Base-by-base conservation (phyloP, 306 rosid genomes). In the Comarum palustre region DNA sequence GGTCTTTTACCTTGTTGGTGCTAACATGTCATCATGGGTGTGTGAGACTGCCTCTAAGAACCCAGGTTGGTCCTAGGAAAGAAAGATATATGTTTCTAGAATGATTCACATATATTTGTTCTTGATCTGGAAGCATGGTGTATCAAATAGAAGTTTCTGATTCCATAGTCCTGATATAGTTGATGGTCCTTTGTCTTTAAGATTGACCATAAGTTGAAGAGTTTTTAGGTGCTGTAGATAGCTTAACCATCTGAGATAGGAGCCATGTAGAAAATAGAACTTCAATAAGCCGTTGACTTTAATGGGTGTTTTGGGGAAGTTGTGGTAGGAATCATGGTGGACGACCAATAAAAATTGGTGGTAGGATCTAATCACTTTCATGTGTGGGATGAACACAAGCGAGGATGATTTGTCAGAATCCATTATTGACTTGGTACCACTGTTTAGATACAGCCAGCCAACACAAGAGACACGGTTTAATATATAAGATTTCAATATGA, bases 381-480 rank as follows among this genome's bases (percentile, higher is more conserved):
- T 27, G 58, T 25, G 58, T 15, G 52, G 55, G 54, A 46, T 7
- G 72, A 13, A 46, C 11, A 17, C 73, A 31, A 31, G 6, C 5
- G 12, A 48, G 73, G 73, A 43, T 48, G 61, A 48, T 29, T 50
- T 46, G 50, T 15, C 73, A n/a, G 14, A 50, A 24, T 38, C 16
- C 38, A 36, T 54, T 70, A 39, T 52, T 70, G 64, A 70, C 38
- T 29, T 20, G 73, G 73, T 36, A 36, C 68, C n/a, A n/a, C 27
- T 60, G 14, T 25, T 12, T 58, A 14, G 38, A 61, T 61, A 15
- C n/a, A n/a, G n/a, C n/a, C 39, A 16, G 17, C 66, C 66, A 32
- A 16, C 66, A 61, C 41, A 31, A 29, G 42, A 61, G 24, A 32
- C 66, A 31, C 6, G 43, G n/a, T 61, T 32, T 32, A 25, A 32